Evolutionary conservation across 441 rosid species (phyloP).

Genomic region (Euphorbia schlechtendalii): DNA sequence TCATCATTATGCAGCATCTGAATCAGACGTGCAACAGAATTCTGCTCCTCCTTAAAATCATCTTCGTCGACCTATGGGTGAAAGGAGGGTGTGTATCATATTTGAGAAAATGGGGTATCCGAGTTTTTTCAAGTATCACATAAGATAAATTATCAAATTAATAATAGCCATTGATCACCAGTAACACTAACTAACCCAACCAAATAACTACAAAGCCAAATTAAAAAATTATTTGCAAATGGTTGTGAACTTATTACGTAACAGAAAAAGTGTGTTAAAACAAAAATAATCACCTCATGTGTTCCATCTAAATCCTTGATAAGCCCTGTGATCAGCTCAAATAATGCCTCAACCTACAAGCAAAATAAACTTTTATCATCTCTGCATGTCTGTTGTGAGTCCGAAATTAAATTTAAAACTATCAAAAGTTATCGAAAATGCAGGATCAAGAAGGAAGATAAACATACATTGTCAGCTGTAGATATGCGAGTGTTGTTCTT

Average conservation of each 20-base stretch:
- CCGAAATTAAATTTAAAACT: not conserved
- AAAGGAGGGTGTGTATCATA: conserved; percentile 11
- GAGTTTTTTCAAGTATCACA: not conserved
- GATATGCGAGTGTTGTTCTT: conserved; percentile 75
- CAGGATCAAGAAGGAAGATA: conserved; percentile 18
- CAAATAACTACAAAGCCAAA: not conserved
- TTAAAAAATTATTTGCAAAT: not conserved
- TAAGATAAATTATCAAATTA: not conserved
- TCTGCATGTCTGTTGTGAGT: not conserved
- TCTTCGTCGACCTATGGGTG: conserved; percentile 73
- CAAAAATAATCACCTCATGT: conserved; percentile 54
- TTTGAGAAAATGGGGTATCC: not conserved
- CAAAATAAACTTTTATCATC: not conserved
- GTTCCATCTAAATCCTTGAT: conserved; percentile 78
- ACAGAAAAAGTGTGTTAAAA: conserved; percentile 6
- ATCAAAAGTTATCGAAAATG: conserved; percentile 17
- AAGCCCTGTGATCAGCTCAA: conserved; percentile 87
- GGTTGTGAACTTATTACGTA: conserved; percentile 4
- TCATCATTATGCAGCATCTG: conserved; percentile 86
- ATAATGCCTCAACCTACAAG: conserved; percentile 73
- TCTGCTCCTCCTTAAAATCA: conserved; percentile 95
- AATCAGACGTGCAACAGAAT: conserved; percentile 90
- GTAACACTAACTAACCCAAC: not conserved
- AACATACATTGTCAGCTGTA: conserved; percentile 67
- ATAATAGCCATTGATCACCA: too few species aligned